These are phyloP conservation scores for Rutstroemia sydowiana DNA, from an alignment of 2,329 filamentous ascomycete species.

Conservation along the genomic window DNA sequence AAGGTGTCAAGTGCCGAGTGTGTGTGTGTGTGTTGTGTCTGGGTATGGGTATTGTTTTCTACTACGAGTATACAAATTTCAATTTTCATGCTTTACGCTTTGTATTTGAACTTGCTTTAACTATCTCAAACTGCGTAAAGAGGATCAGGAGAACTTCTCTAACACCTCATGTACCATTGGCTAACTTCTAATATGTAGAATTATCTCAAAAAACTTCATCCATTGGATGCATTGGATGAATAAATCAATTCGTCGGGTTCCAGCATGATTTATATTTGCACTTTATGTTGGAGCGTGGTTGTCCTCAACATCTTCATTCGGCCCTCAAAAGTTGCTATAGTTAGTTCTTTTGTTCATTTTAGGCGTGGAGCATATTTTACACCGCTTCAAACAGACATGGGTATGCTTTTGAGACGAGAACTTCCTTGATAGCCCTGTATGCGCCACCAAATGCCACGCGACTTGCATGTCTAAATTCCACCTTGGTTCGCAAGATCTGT, in stretches of 20 bases:
- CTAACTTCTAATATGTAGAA: constrained; percentile 27
- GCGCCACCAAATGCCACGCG: constrained; percentile 13
- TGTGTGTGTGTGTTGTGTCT: too few relatives aligned
- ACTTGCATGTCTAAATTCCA: constrained; percentile 5
- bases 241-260: neutral
- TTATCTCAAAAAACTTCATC: neutral
- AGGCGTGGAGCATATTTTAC: constrained; percentile 17
- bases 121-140: too few relatives aligned
- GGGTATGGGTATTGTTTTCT: too few relatives aligned
- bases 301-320: constrained; percentile 17
- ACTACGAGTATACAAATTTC: too few relatives aligned
- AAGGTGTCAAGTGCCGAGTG: too few relatives aligned
- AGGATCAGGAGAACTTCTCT: too few relatives aligned
- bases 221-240: neutral
- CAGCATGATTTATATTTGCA: constrained; percentile 12
- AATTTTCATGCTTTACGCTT: too few relatives aligned
- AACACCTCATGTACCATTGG: constrained; percentile 22
- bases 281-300: constrained; percentile 14
- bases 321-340: constrained; percentile 4
- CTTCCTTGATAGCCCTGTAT: constrained; percentile 15
- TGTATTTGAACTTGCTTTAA: too few relatives aligned
- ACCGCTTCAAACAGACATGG: constrained; percentile 29
- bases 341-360: constrained; percentile 18
- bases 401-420: constrained; percentile 4
- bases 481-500: constrained; percentile 8